Evolutionary conservation across 768 basidiomycete genomes (phyloP), one percentile per base, ranked within the genome.

Genomic region (Russula compacta): DNA sequence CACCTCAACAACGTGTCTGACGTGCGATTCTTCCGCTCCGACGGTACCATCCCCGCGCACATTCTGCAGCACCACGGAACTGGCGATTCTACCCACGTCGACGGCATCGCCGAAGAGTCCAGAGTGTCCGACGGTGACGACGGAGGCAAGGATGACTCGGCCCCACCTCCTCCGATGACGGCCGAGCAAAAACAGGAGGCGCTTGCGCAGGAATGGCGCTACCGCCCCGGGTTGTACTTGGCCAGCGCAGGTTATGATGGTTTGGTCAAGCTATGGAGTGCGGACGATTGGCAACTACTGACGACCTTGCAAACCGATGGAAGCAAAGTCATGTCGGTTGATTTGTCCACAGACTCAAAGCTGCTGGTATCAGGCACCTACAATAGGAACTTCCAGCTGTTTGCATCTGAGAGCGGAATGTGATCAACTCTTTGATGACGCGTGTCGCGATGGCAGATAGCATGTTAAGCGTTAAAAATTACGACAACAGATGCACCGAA

Each of bases 301-400:
- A 82, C 86, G 64, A 89, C 89, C 47, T 78, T 99, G 60, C 85
- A 92, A 54, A 95, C 93, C 21, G 95, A 98, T 70, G 87, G 89
- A 32, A 93, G 95, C n/a, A 98, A 98, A 73, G 95, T 98, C 62
- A 99, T 98, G 97, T 92, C 90, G 7, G 94, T 98, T 10, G 97
- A 99, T 71, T 79, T 98, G 21, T 84, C 86, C 32, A 79, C 79
- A 56, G 92, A 95, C 71, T 91, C 86, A 12, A 85, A 84, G 68
- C 79, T 91, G 70, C 80, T 97, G 47, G 95, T 86, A 4, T 89
- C 88, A 6, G 94, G 94, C 40, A 94, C 92, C 47, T 95, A 92
- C 72, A 95, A 92, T 74, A 81, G 95, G 61, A 93, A 89, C 74
- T 97, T 92, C 80, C 95, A 98, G 71, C 76, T 98, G 60, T 98